Evolutionary conservation across 2,329 filamentous ascomycete species (phyloP), one percentile per base, ranked within the genome.

Genomic region (Remersonia thermophila): DNA sequence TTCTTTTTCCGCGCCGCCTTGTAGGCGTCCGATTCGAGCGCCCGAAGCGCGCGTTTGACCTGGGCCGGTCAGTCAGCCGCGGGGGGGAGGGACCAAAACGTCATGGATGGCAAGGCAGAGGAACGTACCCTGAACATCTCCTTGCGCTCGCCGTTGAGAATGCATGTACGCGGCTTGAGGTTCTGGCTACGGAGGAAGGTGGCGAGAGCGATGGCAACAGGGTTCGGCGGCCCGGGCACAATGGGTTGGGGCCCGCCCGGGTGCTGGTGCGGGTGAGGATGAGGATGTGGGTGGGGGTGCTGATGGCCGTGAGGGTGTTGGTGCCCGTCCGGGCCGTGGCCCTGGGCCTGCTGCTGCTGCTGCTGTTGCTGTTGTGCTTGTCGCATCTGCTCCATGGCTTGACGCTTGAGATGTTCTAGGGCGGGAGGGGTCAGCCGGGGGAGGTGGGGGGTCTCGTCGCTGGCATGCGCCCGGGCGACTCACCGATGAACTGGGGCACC

Each of bases 21-120:
- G 63, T 98, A 98, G 28, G 81, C 86, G 33, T 84, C 82, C 15
- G 86, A 91, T 59, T 93, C 69, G 36, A 98, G 71, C 18, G 83
- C 86, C 51, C 91, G 83, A 43, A 98, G 80, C 28, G 91, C 91
- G 56, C 91, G 84, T 71, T 96, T 96, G 58, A 98, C 91, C 93
- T 47, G 47, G 37, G 28, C 15, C 11, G 5, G 37, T 48, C 40
- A 53, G 41, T 33, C 40, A 32, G 30, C 33, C 15, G 7, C 8
- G 6, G 20, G 4, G n/a, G n/a, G n/a, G n/a, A n/a, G n/a, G n/a
- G n/a, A n/a, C n/a, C n/a, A n/a, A n/a, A n/a, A n/a, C n/a, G n/a
- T n/a, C n/a, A n/a, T 17, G 11, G 6, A 16, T 27, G 7, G 11
- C 1, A 16, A 2, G 16, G 27, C 28, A 25, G 17, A 13, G 12